Percentiles rank a stretch among this genome's conserved stretches.
Conservation (phyloP, 345 rosid genomes). For the Gossypium longicalyx region DNA sequence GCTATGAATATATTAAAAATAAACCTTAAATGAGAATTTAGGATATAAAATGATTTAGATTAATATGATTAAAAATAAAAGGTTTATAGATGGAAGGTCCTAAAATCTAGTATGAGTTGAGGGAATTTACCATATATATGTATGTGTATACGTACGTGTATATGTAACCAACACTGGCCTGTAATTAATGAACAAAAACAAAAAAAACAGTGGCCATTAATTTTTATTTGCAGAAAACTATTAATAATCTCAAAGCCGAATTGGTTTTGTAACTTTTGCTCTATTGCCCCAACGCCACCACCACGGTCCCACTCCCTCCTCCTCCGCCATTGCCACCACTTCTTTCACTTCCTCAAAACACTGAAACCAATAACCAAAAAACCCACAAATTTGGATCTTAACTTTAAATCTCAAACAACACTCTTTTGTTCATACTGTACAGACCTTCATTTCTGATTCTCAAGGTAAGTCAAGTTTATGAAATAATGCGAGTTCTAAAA, state of each 20-base stretch:
- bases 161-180: neutral
- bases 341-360: constrained; percentile 1
- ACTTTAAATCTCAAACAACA: constrained; percentile 6
- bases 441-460: constrained; percentile 42
- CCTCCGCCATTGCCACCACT: constrained; percentile 11
- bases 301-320: constrained; percentile 10
- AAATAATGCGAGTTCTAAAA: neutral
- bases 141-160: neutral
- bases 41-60: neutral
- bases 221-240: neutral
- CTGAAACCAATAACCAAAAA: neutral
- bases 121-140: neutral
- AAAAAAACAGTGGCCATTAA: neutral
- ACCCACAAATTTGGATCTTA: constrained; percentile 25
- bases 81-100: too few species aligned
- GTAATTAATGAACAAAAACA: too few species aligned
- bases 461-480: constrained; percentile 30
- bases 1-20: too few species aligned
- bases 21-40: too few species aligned
- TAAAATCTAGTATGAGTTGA: neutral
- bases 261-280: constrained; percentile 26
- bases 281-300: constrained; percentile 24
- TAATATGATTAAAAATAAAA: too few species aligned
- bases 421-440: neutral
- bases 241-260: constrained; percentile 22